A percentile compares a stretch with the other conserved stretches of the same genome.
Conservation (phyloP, 441 rosid genomes). For the Syzygium malaccense region DNA sequence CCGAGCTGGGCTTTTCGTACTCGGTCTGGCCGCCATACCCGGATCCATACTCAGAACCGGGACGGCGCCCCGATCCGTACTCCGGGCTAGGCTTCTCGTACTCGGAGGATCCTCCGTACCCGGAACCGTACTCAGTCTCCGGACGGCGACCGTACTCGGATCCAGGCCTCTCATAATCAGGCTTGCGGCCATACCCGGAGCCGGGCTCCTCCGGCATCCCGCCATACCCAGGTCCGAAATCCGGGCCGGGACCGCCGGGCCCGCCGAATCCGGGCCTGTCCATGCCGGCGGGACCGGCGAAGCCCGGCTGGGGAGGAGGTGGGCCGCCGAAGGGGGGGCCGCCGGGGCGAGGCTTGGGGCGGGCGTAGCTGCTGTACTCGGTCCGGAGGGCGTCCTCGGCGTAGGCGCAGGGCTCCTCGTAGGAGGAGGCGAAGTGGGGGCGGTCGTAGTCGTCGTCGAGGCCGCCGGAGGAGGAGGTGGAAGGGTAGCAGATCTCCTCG, state of each 20-base stretch:
- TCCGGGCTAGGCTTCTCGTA: conserved; percentile 10
- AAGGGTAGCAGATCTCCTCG: conserved; percentile 53
- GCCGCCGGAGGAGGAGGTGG: conserved; percentile 19
- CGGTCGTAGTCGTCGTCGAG: conserved; percentile 52
- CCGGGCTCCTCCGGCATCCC: neutral
- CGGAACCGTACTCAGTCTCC: conserved; percentile 7
- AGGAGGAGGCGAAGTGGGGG: conserved; percentile 27
- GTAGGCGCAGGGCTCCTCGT: conserved; percentile 60
- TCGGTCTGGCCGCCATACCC: conserved; percentile 13
- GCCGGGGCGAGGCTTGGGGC: conserved; percentile 41
- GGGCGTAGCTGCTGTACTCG: conserved; percentile 72
- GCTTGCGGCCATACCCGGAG: conserved; percentile 1
- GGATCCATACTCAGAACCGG: conserved; percentile 16
- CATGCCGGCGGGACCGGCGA: neutral
- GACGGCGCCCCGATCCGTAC: conserved; percentile 17
- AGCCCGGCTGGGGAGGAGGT: conserved; percentile 18
- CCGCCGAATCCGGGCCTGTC: neutral
- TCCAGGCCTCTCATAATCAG: neutral
- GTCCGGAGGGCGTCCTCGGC: conserved; percentile 42
- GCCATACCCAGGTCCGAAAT: conserved; percentile 22
- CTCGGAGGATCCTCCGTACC: conserved; percentile 5
- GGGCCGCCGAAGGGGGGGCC: conserved; percentile 13
- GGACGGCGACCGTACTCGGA: conserved; percentile 14
- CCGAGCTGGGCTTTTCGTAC: neutral
- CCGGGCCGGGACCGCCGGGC: neutral